Conservation (phyloP, 345 rosid species). For the Angophora floribunda region DNA sequence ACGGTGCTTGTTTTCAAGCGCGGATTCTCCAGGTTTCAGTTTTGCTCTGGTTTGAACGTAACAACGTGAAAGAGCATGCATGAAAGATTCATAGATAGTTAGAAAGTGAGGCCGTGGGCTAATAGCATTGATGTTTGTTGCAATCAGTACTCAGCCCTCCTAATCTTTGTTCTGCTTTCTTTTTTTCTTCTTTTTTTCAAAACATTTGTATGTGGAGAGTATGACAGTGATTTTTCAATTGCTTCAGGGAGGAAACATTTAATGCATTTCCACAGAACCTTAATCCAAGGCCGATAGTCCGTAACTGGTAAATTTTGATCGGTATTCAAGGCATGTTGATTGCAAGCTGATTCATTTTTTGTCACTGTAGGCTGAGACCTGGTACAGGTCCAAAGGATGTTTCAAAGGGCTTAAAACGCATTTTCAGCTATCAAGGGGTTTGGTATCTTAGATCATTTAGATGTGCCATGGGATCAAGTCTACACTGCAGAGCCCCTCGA, state of each 20-base stretch:
- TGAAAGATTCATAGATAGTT: neutral
- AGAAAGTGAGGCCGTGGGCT: neutral
- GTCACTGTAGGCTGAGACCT: slow-evolving; percentile 54
- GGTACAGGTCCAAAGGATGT: slow-evolving; percentile 77
- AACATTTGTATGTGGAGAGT: neutral
- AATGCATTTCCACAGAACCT: slow-evolving; percentile 50
- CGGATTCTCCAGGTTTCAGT: neutral
- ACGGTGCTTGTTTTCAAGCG: neutral
- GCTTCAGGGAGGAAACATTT: slow-evolving; percentile 76
- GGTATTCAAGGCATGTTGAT: neutral
- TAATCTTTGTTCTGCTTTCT: neutral
- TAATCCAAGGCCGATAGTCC: slow-evolving; percentile 61
- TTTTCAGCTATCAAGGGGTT: slow-evolving; percentile 29
- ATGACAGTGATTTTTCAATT: neutral
- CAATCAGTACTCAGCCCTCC: neutral
- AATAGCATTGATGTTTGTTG: neutral
- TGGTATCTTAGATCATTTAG: no score
- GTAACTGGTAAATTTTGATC: slow-evolving; percentile 49
- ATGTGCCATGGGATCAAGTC: no score
- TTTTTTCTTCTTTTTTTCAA: neutral
- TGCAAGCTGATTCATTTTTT: neutral
- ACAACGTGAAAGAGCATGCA: neutral
- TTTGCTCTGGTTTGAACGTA: neutral
- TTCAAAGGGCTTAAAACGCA: slow-evolving; percentile 83
- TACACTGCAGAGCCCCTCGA: no score